Conservation (phyloP, 192 early-diverging fungal genomes). For the Rhizoclosmatium sp. region DNA sequence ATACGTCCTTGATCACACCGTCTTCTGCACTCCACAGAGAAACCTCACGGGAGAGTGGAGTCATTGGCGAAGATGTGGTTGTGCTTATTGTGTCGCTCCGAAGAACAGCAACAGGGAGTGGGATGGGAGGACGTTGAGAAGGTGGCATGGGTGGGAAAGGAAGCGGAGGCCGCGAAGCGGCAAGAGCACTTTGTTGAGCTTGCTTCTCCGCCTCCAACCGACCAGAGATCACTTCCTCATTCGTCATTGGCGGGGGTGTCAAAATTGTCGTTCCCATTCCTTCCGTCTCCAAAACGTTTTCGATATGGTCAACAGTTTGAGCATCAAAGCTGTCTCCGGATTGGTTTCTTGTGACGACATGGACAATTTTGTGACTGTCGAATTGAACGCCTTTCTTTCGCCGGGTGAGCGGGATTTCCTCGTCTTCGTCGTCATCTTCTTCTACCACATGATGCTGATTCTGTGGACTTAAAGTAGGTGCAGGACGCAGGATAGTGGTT, state of each 20-base stretch:
- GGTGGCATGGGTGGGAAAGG: too few species aligned
- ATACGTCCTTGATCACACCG: too few species aligned
- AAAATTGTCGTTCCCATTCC: neutral
- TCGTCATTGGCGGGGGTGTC: neutral
- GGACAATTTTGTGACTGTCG: neutral
- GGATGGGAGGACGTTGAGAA: too few species aligned
- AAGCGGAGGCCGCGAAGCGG: too few species aligned
- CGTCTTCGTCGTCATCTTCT: conserved; percentile 28
- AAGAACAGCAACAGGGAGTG: too few species aligned
- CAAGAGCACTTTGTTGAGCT: too few species aligned
- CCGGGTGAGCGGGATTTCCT: conserved; percentile 19
- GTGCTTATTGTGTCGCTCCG: too few species aligned
- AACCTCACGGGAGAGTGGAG: too few species aligned
- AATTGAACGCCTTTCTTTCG: neutral
- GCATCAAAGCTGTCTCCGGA: neutral
- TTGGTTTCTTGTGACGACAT: neutral
- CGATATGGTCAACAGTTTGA: neutral
- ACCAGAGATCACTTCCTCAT: too few species aligned
- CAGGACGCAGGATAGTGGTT: neutral
- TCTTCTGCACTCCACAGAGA: too few species aligned
- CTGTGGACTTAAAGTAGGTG: neutral
- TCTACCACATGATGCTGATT: neutral
- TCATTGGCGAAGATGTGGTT: too few species aligned
- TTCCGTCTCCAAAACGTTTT: neutral
- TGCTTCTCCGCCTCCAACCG: too few species aligned